Evolutionary conservation across 257 asterid species (phyloP).

Genomic region (Verbena officinalis): DNA sequence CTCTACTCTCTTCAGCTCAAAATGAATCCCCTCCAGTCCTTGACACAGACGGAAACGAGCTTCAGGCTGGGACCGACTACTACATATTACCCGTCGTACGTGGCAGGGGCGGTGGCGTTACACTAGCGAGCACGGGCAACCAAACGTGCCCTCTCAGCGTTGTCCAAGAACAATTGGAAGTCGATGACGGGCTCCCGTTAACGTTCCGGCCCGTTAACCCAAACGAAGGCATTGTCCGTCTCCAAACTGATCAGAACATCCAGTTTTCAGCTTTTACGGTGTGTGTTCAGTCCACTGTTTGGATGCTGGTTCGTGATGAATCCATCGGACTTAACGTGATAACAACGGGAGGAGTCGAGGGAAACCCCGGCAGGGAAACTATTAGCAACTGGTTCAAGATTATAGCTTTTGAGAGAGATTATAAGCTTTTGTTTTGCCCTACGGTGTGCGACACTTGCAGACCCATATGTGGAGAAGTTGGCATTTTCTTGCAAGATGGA

Average conservation of each 20-base stretch:
- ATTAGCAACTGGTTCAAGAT: conserved; percentile 67
- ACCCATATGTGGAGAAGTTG: conserved; percentile 47
- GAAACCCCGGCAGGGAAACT: conserved; percentile 53
- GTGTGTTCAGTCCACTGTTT: conserved; percentile 46
- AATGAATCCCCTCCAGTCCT: conserved; percentile 37
- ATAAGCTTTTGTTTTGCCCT: conserved; percentile 58
- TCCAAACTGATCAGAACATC: conserved; percentile 53
- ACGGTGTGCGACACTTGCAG: conserved; percentile 50
- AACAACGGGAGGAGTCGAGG: conserved; percentile 48
- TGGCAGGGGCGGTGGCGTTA: conserved; percentile 72
- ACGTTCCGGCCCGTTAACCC: conserved; percentile 46
- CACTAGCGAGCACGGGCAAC: conserved; percentile 36
- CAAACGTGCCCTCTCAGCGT: conserved; percentile 49
- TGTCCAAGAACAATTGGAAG: conserved; percentile 46
- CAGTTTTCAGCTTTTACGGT: conserved; percentile 37
- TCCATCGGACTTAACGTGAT: conserved; percentile 29
- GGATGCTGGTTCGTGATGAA: conserved; percentile 46
- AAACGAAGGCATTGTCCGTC: conserved; percentile 38
- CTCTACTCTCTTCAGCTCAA: conserved; percentile 24
- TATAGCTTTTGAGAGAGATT: conserved; percentile 34
- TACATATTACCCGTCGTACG: conserved; percentile 53
- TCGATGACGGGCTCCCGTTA: conserved; percentile 48
- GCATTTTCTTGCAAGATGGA: conserved; percentile 49
- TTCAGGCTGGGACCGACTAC: conserved; percentile 44
- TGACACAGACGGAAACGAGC: conserved; percentile 39